Conservation (phyloP, 768 basidiomycete species). For the Rhizopogon roseolus region DNA sequence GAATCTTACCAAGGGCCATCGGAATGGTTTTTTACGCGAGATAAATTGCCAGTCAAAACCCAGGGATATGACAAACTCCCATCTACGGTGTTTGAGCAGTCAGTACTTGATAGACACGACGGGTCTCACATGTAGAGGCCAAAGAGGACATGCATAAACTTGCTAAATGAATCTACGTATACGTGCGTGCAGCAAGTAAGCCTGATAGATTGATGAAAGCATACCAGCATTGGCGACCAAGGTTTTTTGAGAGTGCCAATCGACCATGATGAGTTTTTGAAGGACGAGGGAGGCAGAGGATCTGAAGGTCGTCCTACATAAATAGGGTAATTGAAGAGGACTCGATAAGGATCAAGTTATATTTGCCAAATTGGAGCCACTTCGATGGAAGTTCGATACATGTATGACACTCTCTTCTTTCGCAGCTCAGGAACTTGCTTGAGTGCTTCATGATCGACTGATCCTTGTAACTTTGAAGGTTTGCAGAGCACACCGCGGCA, state of each 20-base stretch:
- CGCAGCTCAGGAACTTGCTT: too few species aligned
- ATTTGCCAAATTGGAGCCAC: too few species aligned
- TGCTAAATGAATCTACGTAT: constrained; percentile 30
- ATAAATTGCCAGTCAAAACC: constrained; percentile 63
- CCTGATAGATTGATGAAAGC: constrained; percentile 3
- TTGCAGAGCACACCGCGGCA: too few species aligned
- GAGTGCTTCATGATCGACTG: too few species aligned
- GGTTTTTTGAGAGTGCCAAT: constrained; percentile 51
- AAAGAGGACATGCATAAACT: constrained; percentile 55
- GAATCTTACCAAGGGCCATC: constrained; percentile 59
- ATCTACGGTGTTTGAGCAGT: constrained; percentile 32
- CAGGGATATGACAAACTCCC: constrained; percentile 63
- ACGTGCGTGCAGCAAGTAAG: constrained; percentile 3
- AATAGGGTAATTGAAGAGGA: too few species aligned
- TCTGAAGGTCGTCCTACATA: too few species aligned
- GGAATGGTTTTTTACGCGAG: constrained; percentile 50
- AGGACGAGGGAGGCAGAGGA: too few species aligned
- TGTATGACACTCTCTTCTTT: too few species aligned
- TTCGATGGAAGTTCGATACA: too few species aligned
- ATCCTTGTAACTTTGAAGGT: too few species aligned
- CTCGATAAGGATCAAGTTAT: too few species aligned
- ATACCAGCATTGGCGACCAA: constrained; percentile 44
- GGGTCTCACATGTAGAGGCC: constrained; percentile 53
- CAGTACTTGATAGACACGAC: background rate
- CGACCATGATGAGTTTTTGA: constrained; percentile 50